These are phyloP conservation scores for Spiromastix sp. DNA, from an alignment of 2,329 filamentous ascomycete genomes.

Conservation along the genomic window DNA sequence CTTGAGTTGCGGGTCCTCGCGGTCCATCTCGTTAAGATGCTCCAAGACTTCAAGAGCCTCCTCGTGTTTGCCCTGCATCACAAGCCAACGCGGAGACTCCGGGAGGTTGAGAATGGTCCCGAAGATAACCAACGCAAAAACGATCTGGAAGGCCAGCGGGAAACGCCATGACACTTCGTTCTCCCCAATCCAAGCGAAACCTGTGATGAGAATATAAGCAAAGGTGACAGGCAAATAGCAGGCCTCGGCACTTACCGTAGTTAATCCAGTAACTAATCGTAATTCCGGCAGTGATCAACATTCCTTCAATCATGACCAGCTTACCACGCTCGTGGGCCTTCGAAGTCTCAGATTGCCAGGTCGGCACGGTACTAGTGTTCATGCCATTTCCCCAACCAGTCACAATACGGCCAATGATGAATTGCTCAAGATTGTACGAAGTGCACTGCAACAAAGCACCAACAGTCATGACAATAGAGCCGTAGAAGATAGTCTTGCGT, in stretches of 20 bases:
- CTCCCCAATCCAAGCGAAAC: constrained; percentile 4
- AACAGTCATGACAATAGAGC: constrained; percentile 15
- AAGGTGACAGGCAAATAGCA: constrained; percentile 9
- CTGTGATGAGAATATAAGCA: not conserved
- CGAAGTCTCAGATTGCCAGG: constrained; percentile 33
- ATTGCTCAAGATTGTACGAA: constrained; percentile 12
- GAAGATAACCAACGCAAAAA: constrained; percentile 44
- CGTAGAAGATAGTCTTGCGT: constrained; percentile 15
- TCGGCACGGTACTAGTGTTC: constrained; percentile 31
- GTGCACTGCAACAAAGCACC: constrained; percentile 14
- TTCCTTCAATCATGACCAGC: constrained; percentile 41
- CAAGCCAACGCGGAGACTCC: constrained; percentile 37
- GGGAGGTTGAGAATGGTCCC: constrained; percentile 24
- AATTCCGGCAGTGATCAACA: constrained; percentile 38
- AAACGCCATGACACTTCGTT: constrained; percentile 37
- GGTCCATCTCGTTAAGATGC: constrained; percentile 34
- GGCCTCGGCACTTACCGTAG: constrained; percentile 35
- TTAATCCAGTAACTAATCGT: constrained; percentile 40
- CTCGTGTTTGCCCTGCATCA: constrained; percentile 30
- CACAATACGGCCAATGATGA: constrained; percentile 14
- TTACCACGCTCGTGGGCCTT: constrained; percentile 36
- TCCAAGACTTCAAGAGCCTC: constrained; percentile 24
- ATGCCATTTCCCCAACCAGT: constrained; percentile 25
- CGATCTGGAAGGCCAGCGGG: constrained; percentile 47
- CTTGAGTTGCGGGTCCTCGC: constrained; percentile 27